These are phyloP conservation scores for Chlorociboria aeruginascens DNA, from an alignment of 495 filamentous ascomycete genomes.

Conservation along the genomic window DNA sequence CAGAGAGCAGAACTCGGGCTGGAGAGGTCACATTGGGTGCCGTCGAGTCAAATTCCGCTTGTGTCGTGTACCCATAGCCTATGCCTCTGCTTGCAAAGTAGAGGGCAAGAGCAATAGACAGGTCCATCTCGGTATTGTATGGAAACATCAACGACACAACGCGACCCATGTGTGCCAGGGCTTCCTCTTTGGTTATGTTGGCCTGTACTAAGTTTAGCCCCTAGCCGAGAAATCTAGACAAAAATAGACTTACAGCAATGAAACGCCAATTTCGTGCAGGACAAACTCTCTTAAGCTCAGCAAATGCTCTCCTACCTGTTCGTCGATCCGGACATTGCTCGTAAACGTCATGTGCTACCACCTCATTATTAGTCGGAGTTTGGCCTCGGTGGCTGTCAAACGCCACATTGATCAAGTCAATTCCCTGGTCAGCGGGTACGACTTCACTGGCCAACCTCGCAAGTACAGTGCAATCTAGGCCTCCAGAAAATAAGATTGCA, in stretches of 20 bases:
- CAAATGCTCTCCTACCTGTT: constrained; percentile 66
- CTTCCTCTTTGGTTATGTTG: constrained; percentile 72
- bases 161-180: constrained; percentile 49
- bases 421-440: constrained; percentile 49
- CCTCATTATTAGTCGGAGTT: too few relatives aligned
- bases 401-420: constrained; percentile 90
- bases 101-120: constrained; percentile 82
- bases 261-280: constrained; percentile 69
- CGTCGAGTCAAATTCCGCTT: neutral
- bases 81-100: constrained; percentile 84
- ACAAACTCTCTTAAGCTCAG: constrained; percentile 61
- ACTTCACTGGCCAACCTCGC: constrained; percentile 75
- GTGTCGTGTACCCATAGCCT: constrained; percentile 43
- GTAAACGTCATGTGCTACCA: constrained; percentile 38
- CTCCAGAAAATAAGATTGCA: constrained; percentile 87
- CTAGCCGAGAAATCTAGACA: neutral
- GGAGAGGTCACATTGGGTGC: constrained; percentile 49
- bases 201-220: constrained; percentile 32
- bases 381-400: constrained; percentile 90
- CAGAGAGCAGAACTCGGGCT: constrained; percentile 78
- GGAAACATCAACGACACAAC: constrained; percentile 74
- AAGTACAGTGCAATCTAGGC: constrained; percentile 83
- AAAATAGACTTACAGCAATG: constrained; percentile 39
- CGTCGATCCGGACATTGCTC: constrained; percentile 81
- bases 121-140: constrained; percentile 97